A percentile compares a stretch with the other conserved stretches of the same genome.
These are phyloP conservation scores for Saccharomyces mikatae DNA, from an alignment of 805 yeast genomes.

Conservation along the genomic window DNA sequence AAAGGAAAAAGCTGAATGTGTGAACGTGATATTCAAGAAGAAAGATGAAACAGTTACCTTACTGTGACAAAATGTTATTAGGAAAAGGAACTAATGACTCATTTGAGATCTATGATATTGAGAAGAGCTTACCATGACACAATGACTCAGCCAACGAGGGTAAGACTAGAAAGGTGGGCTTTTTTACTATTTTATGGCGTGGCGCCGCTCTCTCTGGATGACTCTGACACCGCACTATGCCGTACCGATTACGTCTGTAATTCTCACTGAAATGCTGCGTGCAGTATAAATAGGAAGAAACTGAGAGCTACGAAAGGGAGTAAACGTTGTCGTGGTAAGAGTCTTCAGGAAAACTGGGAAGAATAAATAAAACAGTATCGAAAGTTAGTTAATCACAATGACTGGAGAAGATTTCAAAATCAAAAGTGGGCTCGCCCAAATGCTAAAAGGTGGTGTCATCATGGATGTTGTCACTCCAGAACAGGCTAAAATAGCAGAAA, in stretches of 20 bases:
- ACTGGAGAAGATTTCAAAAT: conserved; percentile 32
- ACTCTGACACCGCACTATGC: neutral
- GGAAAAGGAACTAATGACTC: neutral
- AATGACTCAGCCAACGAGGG: neutral
- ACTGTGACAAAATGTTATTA: neutral
- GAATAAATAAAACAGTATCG: neutral
- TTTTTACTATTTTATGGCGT: neutral
- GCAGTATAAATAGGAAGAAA: neutral
- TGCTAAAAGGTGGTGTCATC: conserved; percentile 69
- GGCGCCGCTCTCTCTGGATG: neutral
- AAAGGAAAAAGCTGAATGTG: neutral
- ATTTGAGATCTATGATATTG: neutral
- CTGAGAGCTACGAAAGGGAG: neutral
- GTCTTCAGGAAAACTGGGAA: neutral
- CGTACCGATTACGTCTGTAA: neutral
- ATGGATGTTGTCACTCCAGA: conserved; percentile 70
- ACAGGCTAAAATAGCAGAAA: conserved; percentile 70
- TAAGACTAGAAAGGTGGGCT: neutral
- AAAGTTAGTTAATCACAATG: conserved; percentile 5
- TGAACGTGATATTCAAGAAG: neutral
- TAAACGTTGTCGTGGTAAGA: neutral
- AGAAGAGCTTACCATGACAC: neutral
- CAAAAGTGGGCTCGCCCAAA: conserved; percentile 74
- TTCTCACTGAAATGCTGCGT: neutral
- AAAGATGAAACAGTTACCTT: neutral